Conservation (phyloP, 805 yeast species). For the Sugiyamaella smithiae region DNA sequence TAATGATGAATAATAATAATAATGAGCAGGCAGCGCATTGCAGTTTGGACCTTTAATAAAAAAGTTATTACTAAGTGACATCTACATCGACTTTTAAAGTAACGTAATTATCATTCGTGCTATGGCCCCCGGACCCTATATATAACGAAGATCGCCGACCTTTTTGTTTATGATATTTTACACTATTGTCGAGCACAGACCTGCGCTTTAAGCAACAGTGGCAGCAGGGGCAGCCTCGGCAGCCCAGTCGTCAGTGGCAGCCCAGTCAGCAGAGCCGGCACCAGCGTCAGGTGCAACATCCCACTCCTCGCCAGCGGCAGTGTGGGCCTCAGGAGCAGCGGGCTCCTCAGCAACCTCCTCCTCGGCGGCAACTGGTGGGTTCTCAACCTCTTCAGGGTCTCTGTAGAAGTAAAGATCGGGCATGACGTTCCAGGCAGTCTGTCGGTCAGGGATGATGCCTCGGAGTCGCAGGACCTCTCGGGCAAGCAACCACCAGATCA, state of each 20-base stretch:
- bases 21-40: background rate
- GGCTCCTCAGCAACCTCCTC: conserved; percentile 63
- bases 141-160: conserved; percentile 6
- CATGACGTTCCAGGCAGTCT: conserved; percentile 98
- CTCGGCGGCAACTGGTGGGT: conserved; percentile 60
- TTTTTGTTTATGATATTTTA: conserved; percentile 6
- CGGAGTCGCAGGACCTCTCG: conserved; percentile 99
- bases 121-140: conserved; percentile 6
- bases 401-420: conserved; percentile 99
- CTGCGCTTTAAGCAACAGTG: conserved; percentile 12
- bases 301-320: conserved; percentile 55
- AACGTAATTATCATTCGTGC: conserved; percentile 5
- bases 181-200: conserved; percentile 1
- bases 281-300: conserved; percentile 39
- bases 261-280: conserved; percentile 62
- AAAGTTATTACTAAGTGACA: background rate
- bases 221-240: conserved; percentile 36
- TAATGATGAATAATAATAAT: conserved; percentile 4
- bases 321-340: conserved; percentile 45
- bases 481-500: conserved; percentile 98
- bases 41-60: background rate
- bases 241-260: conserved; percentile 47
- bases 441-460: conserved; percentile 95
- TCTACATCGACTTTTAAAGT: background rate
- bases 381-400: conserved; percentile 99